These are phyloP conservation scores for Ailanthus altissimus DNA, from an alignment of 345 rosid genomes.

Conservation along the genomic window DNA sequence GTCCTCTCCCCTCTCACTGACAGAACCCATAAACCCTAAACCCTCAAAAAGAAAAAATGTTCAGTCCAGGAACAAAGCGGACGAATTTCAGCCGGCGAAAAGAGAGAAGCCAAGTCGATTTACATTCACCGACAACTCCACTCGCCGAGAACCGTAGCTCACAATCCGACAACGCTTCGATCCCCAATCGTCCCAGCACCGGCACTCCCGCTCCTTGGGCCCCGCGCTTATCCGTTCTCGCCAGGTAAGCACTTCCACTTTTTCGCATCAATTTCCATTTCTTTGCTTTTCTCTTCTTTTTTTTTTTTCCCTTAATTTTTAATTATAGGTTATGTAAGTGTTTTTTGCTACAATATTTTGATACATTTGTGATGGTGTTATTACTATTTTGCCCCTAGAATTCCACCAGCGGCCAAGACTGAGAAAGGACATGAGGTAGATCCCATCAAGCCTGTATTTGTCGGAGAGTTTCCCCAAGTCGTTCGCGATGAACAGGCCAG, in stretches of 20 bases:
- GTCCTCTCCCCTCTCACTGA: neutral
- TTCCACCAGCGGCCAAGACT: slow-evolving; percentile 46
- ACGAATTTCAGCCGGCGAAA: slow-evolving; percentile 45
- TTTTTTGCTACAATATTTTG: no score
- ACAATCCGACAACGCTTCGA: slow-evolving; percentile 29
- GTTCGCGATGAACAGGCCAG: slow-evolving; percentile 70
- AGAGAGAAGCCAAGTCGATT: slow-evolving; percentile 38
- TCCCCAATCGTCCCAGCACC: slow-evolving; percentile 64
- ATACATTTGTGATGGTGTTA: slow-evolving; percentile 20
- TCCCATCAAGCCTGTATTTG: slow-evolving; percentile 78
- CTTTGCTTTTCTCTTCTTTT: no score
- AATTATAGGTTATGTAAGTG: neutral
- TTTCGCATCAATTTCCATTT: no score
- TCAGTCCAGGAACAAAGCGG: slow-evolving; percentile 72
- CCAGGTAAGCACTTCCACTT: no score
- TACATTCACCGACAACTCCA: slow-evolving; percentile 66
- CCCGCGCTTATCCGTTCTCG: slow-evolving; percentile 83
- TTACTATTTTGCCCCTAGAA: slow-evolving; percentile 44
- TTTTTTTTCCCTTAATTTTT: neutral
- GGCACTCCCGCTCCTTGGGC: slow-evolving; percentile 98
- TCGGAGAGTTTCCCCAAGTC: slow-evolving; percentile 79
- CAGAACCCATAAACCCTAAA: slow-evolving; percentile 36
- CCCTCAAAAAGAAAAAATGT: slow-evolving; percentile 44
- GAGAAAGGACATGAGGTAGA: slow-evolving; percentile 51
- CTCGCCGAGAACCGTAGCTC: slow-evolving; percentile 38